A percentile compares a stretch with the other conserved stretches of the same genome.
These are phyloP conservation scores for Gloeostereum incarnatum DNA, from an alignment of 768 basidiomycete species.

Conservation along the genomic window DNA sequence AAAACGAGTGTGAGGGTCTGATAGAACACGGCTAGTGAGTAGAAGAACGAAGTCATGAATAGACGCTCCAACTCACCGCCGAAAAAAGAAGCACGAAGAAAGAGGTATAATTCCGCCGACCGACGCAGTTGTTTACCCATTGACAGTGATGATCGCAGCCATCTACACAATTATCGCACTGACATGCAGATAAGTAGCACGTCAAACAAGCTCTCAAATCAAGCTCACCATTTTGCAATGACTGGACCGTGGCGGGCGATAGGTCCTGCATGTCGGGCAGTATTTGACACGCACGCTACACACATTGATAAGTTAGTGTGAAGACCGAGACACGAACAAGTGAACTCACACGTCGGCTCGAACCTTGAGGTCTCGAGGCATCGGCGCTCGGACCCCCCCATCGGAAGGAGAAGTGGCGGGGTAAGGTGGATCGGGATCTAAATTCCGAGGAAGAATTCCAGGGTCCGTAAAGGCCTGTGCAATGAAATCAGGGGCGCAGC, in stretches of 20 bases:
- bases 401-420: conserved; percentile 55
- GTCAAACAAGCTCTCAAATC: background rate
- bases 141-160: conserved; percentile 89
- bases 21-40: conserved; percentile 3
- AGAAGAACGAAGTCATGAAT: conserved; percentile 5
- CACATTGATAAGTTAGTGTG: conserved; percentile 4
- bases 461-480: conserved; percentile 69
- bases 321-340: conserved; percentile 1
- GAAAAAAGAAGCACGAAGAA: conserved; percentile 82
- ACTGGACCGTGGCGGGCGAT: conserved; percentile 88
- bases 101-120: conserved; percentile 89
- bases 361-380: conserved; percentile 78
- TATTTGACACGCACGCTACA: conserved; percentile 87
- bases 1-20: conserved; percentile 70
- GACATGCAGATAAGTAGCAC: conserved; percentile 4
- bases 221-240: conserved; percentile 85
- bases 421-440: conserved; percentile 83
- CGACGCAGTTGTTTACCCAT: conserved; percentile 94
- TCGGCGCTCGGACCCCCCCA: conserved; percentile 49
- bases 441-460: conserved; percentile 80
- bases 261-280: conserved; percentile 87
- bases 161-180: conserved; percentile 98
- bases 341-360: conserved; percentile 64
- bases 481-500: conserved; percentile 4
- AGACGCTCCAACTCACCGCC: conserved; percentile 59